Conservation (phyloP, 2,329 filamentous ascomycete genomes). For the Aspergillus ibericus region DNA sequence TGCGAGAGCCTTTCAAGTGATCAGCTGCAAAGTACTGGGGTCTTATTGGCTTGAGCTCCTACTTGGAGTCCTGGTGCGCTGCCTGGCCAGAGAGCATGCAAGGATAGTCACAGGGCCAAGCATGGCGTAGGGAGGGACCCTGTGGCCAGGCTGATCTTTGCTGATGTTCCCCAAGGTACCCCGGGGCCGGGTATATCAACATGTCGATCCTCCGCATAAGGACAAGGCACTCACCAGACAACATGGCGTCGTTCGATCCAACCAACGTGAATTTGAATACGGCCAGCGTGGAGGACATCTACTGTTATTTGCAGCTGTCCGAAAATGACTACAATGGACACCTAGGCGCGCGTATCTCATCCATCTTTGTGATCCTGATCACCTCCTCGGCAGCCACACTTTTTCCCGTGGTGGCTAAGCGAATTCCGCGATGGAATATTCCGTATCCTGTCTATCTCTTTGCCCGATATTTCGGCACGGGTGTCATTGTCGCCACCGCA, state of each 20-base stretch:
- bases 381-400: slow-evolving; percentile 44
- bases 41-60: not conserved
- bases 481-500: slow-evolving; percentile 50
- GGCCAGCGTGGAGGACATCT: slow-evolving; percentile 45
- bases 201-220: not conserved
- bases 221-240: not conserved
- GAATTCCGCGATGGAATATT: slow-evolving; percentile 38
- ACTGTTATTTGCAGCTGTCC: slow-evolving; percentile 52
- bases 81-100: not conserved
- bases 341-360: slow-evolving; percentile 44
- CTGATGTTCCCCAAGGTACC: not conserved
- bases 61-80: not conserved
- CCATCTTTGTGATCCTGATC: slow-evolving; percentile 49
- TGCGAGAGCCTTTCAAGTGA: not conserved
- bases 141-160: not conserved
- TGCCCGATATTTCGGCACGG: slow-evolving; percentile 49
- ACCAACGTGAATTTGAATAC: slow-evolving; percentile 47
- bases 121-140: not conserved
- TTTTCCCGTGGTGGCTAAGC: slow-evolving; percentile 51
- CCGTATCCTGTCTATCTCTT: slow-evolving; percentile 49
- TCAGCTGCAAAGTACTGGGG: not conserved
- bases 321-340: slow-evolving; percentile 57
- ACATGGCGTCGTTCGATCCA: slow-evolving; percentile 37
- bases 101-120: not conserved
- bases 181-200: not conserved